Conservation (phyloP, 441 rosid genomes). For the Metrosideros polymorpha region DNA sequence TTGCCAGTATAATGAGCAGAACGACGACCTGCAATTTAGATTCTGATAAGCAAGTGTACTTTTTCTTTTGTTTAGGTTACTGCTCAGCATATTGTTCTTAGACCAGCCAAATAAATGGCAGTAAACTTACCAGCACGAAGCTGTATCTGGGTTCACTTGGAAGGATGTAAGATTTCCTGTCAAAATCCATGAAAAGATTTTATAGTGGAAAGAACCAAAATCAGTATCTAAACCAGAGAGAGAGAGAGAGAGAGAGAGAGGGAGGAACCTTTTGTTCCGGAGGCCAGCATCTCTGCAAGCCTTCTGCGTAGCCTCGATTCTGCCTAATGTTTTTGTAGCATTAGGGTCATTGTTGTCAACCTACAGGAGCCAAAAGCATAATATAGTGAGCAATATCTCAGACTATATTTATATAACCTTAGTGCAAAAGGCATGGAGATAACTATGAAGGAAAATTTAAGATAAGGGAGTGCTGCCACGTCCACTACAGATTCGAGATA, state of each 20-base stretch:
- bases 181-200: background rate
- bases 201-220: background rate
- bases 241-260: background rate
- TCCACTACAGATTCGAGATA: background rate
- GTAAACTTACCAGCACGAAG: background rate
- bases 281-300: background rate
- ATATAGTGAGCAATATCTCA: background rate
- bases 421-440: background rate
- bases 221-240: background rate
- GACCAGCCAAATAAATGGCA: background rate
- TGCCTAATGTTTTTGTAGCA: background rate
- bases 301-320: background rate
- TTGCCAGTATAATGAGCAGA: background rate
- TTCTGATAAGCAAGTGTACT: background rate
- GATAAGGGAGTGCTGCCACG: background rate
- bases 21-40: background rate
- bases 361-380: background rate
- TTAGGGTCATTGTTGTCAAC: background rate
- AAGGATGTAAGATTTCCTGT: background rate
- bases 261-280: background rate
- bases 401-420: background rate
- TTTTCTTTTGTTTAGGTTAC: background rate
- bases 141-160: background rate
- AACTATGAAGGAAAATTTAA: background rate
- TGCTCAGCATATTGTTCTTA: background rate